Evolutionary conservation across 176 grass and related monocot genomes (phyloP), one percentile per base, ranked within the genome.

Genomic region (Hordeum vulgare): DNA sequence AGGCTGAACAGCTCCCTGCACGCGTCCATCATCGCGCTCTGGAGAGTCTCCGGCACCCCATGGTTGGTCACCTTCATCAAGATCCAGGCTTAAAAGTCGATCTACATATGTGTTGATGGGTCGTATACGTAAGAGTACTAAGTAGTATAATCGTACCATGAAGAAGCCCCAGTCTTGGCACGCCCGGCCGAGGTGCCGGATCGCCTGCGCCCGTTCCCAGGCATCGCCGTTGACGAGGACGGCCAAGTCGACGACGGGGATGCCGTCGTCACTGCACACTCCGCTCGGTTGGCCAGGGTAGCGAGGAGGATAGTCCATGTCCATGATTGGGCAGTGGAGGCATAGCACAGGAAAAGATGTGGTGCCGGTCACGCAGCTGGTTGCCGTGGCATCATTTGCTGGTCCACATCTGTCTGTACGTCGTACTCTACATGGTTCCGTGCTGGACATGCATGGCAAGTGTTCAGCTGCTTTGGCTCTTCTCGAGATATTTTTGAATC

Each of bases 101-200:
- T 17, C 47, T 51, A 51, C 18, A 2, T 4, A 7, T 0, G 14
- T 49, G 29, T 51, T 51, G 17, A 15, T 51, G 47, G 14, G 47
- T 7, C 25, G 4, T 0, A 40, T 0, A 33, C 13, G 44, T 44
- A 44, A 12, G n/a, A n/a, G n/a, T n/a, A n/a, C n/a, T n/a, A n/a
- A n/a, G n/a, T 45, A 15, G 12, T 45, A 1, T 45, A 47, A 47
- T 15, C 78, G 31, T 88, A 94, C 89, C 94, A 94, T 92, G 85
- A 97, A 97, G 53, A 92, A 94, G 63, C 91, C 91, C 89, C 94
- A 92, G 34, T 94, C 89, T 71, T 90, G 29, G 62, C 91, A 97
- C 18, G 85, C 91, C 72, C 12, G 75, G 75, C 87, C 89, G 23
- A 97, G 80, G 27, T 66, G 59, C 17, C 24, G 80, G 58, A 92